Conservation (phyloP, 768 basidiomycete genomes). For the Sarcodon aspratus region DNA sequence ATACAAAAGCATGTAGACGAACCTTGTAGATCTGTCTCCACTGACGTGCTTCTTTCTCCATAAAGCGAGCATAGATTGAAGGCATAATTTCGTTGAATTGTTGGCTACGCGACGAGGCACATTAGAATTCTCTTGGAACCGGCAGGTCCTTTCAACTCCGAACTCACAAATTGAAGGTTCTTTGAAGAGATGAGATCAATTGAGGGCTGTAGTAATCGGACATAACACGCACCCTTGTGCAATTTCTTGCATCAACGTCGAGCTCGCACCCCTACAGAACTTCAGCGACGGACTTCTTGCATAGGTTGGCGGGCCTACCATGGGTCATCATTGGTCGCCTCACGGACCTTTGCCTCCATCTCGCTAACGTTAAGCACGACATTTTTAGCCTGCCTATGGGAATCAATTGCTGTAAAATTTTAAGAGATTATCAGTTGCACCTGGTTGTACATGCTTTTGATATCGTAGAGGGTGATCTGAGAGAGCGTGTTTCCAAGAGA, state of each 20-base stretch:
- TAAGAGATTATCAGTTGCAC: slow-evolving; percentile 22
- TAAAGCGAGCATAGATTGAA: slow-evolving; percentile 86
- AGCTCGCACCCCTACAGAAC: slow-evolving; percentile 80
- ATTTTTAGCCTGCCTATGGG: slow-evolving; percentile 68
- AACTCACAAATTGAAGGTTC: slow-evolving; percentile 95
- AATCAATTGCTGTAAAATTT: neutral
- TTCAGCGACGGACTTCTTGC: neutral
- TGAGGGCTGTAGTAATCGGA: slow-evolving; percentile 9
- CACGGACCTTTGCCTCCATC: slow-evolving; percentile 93
- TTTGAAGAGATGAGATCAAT: slow-evolving; percentile 21
- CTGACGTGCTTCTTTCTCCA: slow-evolving; percentile 96
- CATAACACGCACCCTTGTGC: slow-evolving; percentile 69
- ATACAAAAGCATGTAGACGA: slow-evolving; percentile 3
- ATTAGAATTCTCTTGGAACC: neutral
- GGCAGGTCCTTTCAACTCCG: neutral
- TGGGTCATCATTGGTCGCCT: slow-evolving; percentile 96
- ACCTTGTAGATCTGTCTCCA: slow-evolving; percentile 99
- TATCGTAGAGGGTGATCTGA: slow-evolving; percentile 82
- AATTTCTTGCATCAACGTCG: slow-evolving; percentile 97
- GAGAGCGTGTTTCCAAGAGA: slow-evolving; percentile 66
- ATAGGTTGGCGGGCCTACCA: slow-evolving; percentile 48
- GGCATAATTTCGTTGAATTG: slow-evolving; percentile 99
- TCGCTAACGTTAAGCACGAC: slow-evolving; percentile 93
- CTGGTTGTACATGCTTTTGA: slow-evolving; percentile 93
- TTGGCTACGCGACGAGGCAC: slow-evolving; percentile 42